Base-by-base conservation (phyloP, 495 filamentous ascomycete species). In the Podospora australis region DNA sequence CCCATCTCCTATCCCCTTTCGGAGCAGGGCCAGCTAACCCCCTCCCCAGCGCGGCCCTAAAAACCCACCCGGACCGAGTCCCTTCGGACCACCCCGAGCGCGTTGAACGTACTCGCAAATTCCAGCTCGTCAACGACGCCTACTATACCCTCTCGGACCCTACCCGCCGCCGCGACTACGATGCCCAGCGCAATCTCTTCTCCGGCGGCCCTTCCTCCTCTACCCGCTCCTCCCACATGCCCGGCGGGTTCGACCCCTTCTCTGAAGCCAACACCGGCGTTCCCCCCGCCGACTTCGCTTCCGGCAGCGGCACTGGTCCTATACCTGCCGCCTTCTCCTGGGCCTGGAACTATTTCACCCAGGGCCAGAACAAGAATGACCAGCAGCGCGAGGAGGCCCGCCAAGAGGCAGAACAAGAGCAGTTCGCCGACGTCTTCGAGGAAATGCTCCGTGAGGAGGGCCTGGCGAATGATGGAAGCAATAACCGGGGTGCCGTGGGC, bases 391-490 rank as follows among this genome's bases (percentile, higher is more conserved):
- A 58, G 13, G 40, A 43, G 17, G 6, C 20, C 9, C 57, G 70
- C 7, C 63, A 61, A 48, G 57, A 58, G 48, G 67, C 80, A 57
- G 75, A 81, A 53, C 75, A 81, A 38, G 80, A 82, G 50, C 92
- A 97, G 67, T 98, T 97, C 62, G 88, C 83, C 16, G 78, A 80
- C 51, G 85, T 89, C 2, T 98, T 98, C 60, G 94, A 98, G 73
- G 92, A 98, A 75, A 98, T 98, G 92, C 68, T 97, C 66, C 79
- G 86, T 26, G 92, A 98, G 56, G 86, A 96, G 62, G 92, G 91
- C 0, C 76, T 97, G 55, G 56, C 55, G 35, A 53, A 54, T 66
- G 83, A 84, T 0, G 81, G 82, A 46, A 75, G 78, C 16, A 63
- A 56, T 6, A 70, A 25, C 23, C 21, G 57, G 32, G 66, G 58